A percentile compares a stretch with the other conserved stretches of the same genome.
These are phyloP conservation scores for Penicillium sp. DNA, from an alignment of 2,329 filamentous ascomycete species.

Conservation along the genomic window DNA sequence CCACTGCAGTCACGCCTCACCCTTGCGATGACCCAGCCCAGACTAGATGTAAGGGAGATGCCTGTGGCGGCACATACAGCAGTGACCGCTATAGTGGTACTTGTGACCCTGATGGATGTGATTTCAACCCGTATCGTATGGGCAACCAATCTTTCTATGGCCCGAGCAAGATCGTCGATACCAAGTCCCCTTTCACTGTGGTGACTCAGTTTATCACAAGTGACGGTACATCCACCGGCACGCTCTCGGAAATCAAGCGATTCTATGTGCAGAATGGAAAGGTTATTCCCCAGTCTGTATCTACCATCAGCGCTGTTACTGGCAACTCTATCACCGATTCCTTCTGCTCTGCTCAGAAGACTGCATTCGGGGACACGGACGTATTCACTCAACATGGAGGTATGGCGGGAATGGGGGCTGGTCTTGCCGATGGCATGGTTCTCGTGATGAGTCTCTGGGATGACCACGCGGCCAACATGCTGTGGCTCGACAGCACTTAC, in stretches of 20 bases:
- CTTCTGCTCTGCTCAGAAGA: slow-evolving; percentile 59
- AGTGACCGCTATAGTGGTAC: slow-evolving; percentile 57
- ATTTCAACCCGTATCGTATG: slow-evolving; percentile 68
- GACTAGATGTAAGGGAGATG: slow-evolving; percentile 51
- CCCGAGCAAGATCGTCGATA: slow-evolving; percentile 57
- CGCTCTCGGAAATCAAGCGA: slow-evolving; percentile 61
- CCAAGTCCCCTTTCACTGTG: slow-evolving; percentile 60
- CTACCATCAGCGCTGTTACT: slow-evolving; percentile 47
- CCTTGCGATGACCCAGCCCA: slow-evolving; percentile 56
- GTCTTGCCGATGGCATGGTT: slow-evolving; percentile 50
- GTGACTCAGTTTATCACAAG: slow-evolving; percentile 65
- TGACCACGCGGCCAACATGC: slow-evolving; percentile 67
- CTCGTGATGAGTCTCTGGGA: slow-evolving; percentile 63
- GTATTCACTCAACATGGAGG: slow-evolving; percentile 58
- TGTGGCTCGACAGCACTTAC: slow-evolving; percentile 70
- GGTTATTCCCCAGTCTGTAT: slow-evolving; percentile 56
- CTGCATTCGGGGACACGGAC: slow-evolving; percentile 54
- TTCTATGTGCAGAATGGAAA: slow-evolving; percentile 64
- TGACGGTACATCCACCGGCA: slow-evolving; percentile 51
- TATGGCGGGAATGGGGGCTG: slow-evolving; percentile 34
- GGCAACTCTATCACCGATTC: slow-evolving; percentile 57
- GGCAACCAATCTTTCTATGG: slow-evolving; percentile 65
- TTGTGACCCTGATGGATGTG: slow-evolving; percentile 70
- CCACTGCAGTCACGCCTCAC: slow-evolving; percentile 65
- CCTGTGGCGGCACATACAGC: slow-evolving; percentile 55